Evolutionary conservation across 345 rosid genomes (phyloP), one percentile per base, ranked within the genome.

Genomic region (Angophora floribunda): DNA sequence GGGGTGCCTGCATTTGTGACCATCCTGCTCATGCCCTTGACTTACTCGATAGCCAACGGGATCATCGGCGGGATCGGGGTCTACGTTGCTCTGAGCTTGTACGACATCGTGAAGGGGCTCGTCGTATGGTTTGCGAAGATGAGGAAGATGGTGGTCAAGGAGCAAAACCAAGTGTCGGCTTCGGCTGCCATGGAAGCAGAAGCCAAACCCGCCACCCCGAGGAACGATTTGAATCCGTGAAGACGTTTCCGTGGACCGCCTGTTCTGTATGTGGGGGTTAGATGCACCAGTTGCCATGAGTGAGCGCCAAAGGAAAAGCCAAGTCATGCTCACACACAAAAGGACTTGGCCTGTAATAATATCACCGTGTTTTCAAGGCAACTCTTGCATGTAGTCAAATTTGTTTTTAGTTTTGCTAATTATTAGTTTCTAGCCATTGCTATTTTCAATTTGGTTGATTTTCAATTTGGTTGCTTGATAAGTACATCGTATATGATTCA

Each of bases 1-100:
- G 98, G 97, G 4, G 95, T 91, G 16, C 96, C 99, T 21, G 99
- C 99, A 51, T 97, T 97, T 87, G 88, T 96, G 32, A 96, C 99
- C 51, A 96, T 97, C 88, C 70, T 96, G 87, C 95, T 96, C 0
- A 96, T 97, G 98, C 99, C 99, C 6, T 88, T 97, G 51, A 97
- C 97, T 50, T 96, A 93, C 61, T 97, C 99, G 0, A 95, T 97
- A 78, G 93, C 99, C 36, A 94, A 97, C 89, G 99, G 99, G 86
- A 96, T 97, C 51, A 91, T 97, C 82, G 99, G 93, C 55, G 99
- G 99, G 13, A 92, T 96, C 67, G 98, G 98, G 49, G 52, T 95
- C 1, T 91, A 94, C 85, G 21, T 93, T 89, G 98, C 97, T 88
- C 92, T 97, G 17, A 92, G 95, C 70, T 89, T 94, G 90, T 95